Conservation (phyloP, 1,284 basidiomycete species). For the Schizophyllum amplum region DNA sequence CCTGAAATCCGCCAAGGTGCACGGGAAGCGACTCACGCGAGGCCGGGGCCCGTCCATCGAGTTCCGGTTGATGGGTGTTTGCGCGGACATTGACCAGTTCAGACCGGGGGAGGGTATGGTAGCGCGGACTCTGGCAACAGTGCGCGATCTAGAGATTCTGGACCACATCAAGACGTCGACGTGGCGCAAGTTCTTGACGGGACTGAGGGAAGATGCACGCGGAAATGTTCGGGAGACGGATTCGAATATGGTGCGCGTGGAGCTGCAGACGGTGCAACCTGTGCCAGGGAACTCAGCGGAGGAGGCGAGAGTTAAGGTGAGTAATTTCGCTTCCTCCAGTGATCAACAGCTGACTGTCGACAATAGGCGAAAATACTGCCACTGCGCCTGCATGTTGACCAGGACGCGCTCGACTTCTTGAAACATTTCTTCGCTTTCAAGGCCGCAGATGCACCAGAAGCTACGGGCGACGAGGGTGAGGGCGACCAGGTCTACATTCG, state of each 20-base stretch:
- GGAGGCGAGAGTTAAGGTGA: conserved; percentile 77
- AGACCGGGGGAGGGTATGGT: conserved; percentile 46
- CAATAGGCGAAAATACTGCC: conserved; percentile 68
- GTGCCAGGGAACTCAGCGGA: conserved; percentile 57
- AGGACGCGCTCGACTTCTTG: conserved; percentile 96
- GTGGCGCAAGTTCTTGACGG: conserved; percentile 95
- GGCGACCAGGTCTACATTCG: conserved; percentile 55
- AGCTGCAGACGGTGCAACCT: conserved; percentile 69
- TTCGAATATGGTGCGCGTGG: conserved; percentile 89
- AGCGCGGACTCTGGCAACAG: conserved; percentile 58
- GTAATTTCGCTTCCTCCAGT: no score
- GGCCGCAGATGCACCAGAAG: conserved; percentile 38
- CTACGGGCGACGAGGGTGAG: conserved; percentile 31
- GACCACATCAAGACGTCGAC: conserved; percentile 98
- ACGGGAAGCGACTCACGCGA: conserved; percentile 62
- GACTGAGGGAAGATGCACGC: conserved; percentile 70
- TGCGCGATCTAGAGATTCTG: conserved; percentile 78
- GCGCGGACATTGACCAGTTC: conserved; percentile 64
- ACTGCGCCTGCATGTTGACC: conserved; percentile 89
- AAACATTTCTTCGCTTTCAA: conserved; percentile 95
- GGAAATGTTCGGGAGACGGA: conserved; percentile 85
- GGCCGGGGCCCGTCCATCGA: conserved; percentile 81
- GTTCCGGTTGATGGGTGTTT: conserved; percentile 63
- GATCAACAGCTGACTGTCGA: no score
- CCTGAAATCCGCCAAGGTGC: conserved; percentile 33